These are phyloP conservation scores for Sporisorium scitamineum DNA, from an alignment of 1,284 basidiomycete genomes.

Conservation along the genomic window DNA sequence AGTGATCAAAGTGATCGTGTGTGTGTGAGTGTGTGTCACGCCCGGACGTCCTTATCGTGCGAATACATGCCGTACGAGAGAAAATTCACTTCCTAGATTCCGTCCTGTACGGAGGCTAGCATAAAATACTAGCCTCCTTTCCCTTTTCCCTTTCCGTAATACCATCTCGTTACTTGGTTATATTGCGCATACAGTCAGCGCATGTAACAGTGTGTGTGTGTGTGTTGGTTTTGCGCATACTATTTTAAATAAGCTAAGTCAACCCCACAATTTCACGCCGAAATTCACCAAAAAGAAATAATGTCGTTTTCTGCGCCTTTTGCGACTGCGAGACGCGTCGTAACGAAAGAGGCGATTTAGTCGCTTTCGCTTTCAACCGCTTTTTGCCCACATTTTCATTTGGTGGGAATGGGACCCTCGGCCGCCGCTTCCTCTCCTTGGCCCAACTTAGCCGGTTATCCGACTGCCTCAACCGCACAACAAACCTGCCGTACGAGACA, in stretches of 20 bases:
- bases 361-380: slow-evolving; percentile 19
- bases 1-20: slow-evolving; percentile 2
- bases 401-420: too few species aligned
- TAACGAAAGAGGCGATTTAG: not conserved
- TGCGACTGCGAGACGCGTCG: slow-evolving; percentile 15
- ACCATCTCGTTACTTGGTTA: too few species aligned
- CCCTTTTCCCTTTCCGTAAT: too few species aligned
- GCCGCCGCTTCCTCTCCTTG: not conserved
- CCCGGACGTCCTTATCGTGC: too few species aligned
- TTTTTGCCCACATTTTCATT: too few species aligned
- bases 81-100: too few species aligned
- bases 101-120: too few species aligned
- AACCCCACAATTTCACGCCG: slow-evolving; percentile 29
- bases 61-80: too few species aligned
- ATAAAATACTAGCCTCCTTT: too few species aligned
- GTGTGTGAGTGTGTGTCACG: too few species aligned
- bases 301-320: not conserved
- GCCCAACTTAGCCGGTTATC: slow-evolving; percentile 25
- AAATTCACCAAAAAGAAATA: not conserved
- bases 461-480: slow-evolving; percentile 1
- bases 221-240: not conserved
- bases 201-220: too few species aligned
- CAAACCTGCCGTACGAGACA: slow-evolving; percentile 28
- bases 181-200: too few species aligned
- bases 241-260: not conserved